Conservation (phyloP, 2,329 filamentous ascomycete species). For the Colletotrichum noveboracense region DNA sequence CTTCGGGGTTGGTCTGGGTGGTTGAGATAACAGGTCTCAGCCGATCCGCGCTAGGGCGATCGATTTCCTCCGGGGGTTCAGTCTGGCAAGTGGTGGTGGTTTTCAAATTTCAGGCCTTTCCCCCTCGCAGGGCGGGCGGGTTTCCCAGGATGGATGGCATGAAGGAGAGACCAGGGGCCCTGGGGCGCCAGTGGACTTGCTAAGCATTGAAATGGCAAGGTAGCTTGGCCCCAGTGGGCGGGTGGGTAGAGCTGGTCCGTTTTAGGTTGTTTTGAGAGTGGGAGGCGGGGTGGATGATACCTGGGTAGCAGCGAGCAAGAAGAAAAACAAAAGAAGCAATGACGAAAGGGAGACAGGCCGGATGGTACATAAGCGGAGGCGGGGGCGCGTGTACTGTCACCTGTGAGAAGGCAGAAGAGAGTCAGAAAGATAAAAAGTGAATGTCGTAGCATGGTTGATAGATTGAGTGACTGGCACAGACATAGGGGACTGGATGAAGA, state of each 20-base stretch:
- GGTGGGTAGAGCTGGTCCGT: background rate
- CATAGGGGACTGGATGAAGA: background rate
- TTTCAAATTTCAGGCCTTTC: background rate
- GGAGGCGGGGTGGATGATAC: background rate
- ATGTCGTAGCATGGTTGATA: background rate
- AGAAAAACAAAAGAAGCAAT: slow-evolving; percentile 13
- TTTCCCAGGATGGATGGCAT: background rate
- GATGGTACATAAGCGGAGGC: background rate
- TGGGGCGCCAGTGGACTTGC: background rate
- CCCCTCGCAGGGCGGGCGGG: background rate
- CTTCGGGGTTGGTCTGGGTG: background rate
- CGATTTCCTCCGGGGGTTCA: slow-evolving; percentile 18
- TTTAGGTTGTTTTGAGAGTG: slow-evolving; percentile 5
- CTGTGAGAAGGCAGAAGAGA: background rate
- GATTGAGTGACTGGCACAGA: background rate
- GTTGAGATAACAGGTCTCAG: slow-evolving; percentile 31
- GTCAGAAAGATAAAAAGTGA: background rate
- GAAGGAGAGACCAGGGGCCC: background rate
- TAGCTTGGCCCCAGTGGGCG: background rate
- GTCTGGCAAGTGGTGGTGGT: background rate
- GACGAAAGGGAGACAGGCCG: background rate
- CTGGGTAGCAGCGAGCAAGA: background rate
- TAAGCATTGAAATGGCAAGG: background rate
- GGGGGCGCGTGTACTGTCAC: background rate
- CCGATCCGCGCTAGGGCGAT: slow-evolving; percentile 30